Conservation (phyloP, 2,329 filamentous ascomycete species). For the Hypoxylon sp. region DNA sequence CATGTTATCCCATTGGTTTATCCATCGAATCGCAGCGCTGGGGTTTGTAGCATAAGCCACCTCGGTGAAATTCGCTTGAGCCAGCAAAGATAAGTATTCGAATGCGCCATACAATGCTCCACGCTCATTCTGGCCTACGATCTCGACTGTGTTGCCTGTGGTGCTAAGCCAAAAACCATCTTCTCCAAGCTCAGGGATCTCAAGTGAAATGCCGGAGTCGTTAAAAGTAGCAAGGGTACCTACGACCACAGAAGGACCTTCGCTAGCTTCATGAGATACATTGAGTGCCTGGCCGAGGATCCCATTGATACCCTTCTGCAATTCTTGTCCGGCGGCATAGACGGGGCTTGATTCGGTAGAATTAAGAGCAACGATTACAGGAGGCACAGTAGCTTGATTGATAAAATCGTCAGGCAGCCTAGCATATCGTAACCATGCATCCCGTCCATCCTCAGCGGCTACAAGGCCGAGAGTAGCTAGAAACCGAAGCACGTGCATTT, state of each 20-base stretch:
- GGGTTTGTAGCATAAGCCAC: conserved; percentile 62
- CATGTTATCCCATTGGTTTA: conserved; percentile 79
- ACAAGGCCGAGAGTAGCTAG: conserved; percentile 48
- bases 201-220: conserved; percentile 46
- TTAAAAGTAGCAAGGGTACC: conserved; percentile 58
- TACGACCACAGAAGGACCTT: conserved; percentile 53
- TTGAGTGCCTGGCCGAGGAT: conserved; percentile 62
- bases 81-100: conserved; percentile 71
- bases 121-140: conserved; percentile 71
- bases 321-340: conserved; percentile 65
- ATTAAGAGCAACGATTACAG: conserved; percentile 62
- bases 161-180: conserved; percentile 70
- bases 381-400: conserved; percentile 54
- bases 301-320: conserved; percentile 64
- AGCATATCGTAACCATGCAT: conserved; percentile 72
- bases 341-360: conserved; percentile 63
- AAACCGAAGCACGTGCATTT: conserved; percentile 45
- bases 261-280: conserved; percentile 37
- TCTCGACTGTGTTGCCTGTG: conserved; percentile 57
- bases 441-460: conserved; percentile 66
- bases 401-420: conserved; percentile 52
- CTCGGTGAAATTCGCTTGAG: conserved; percentile 52
- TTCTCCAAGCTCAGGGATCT: conserved; percentile 54
- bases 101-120: conserved; percentile 75
- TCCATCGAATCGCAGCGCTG: conserved; percentile 66